Conservation (phyloP, 2,329 filamentous ascomycete genomes). For the Ploettnerulaceae sp. region DNA sequence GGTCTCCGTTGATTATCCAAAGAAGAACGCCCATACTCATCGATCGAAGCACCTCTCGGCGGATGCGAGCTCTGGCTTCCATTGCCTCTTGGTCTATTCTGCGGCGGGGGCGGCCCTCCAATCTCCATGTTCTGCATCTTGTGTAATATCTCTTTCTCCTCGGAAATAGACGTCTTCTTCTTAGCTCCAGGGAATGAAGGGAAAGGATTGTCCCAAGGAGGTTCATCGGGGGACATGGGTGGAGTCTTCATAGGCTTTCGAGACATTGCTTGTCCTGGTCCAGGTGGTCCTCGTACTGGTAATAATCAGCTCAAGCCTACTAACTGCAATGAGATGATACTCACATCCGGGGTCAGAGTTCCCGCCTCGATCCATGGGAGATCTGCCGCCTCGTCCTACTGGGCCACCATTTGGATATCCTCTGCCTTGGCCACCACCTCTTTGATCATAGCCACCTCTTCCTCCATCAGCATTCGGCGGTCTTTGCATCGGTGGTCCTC, state of each 20-base stretch:
- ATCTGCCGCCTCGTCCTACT: slow-evolving; percentile 26
- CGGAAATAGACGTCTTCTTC: slow-evolving; percentile 38
- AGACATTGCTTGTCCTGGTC: slow-evolving; percentile 5
- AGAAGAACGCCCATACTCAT: slow-evolving; percentile 28
- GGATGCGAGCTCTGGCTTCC: slow-evolving; percentile 20
- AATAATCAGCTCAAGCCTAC: slow-evolving; percentile 15
- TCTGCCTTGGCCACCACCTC: slow-evolving; percentile 26
- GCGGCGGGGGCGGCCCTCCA: slow-evolving; percentile 17
- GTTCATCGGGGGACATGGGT: slow-evolving; percentile 36
- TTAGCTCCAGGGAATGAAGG: slow-evolving; percentile 39
- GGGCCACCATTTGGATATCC: slow-evolving; percentile 28
- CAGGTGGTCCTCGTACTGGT: slow-evolving; percentile 19
- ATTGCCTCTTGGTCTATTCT: slow-evolving; percentile 18
- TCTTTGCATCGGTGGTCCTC: slow-evolving; percentile 26
- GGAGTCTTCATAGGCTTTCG: slow-evolving; percentile 31
- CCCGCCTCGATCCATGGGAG: slow-evolving; percentile 22
- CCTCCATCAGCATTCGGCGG: slow-evolving; percentile 25
- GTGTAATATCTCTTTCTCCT: slow-evolving; percentile 34
- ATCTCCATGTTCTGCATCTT: slow-evolving; percentile 32
- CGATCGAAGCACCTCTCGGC: slow-evolving; percentile 16
- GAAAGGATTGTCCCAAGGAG: slow-evolving; percentile 46
- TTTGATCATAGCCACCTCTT: slow-evolving; percentile 26
- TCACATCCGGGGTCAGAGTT: slow-evolving; percentile 31
- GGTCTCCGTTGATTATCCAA: slow-evolving; percentile 18
- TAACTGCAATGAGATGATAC: slow-evolving; percentile 22